Evolutionary conservation across 2,329 filamentous ascomycete genomes (phyloP), one percentile per base, ranked within the genome.

Genomic region (Penicillium verrucosum): DNA sequence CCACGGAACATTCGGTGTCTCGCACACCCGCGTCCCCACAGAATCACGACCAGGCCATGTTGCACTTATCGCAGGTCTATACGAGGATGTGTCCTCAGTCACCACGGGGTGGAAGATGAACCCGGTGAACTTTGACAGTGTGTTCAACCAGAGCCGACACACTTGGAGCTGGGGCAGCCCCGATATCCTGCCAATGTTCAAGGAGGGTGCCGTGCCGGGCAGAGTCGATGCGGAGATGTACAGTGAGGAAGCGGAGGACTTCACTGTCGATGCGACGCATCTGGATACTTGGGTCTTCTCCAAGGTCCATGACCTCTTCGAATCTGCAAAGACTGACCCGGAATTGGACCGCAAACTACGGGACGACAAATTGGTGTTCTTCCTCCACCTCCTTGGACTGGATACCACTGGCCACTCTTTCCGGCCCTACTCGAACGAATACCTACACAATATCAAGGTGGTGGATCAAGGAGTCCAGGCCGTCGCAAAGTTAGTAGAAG

Each of bases 101-200:
- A 96, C 89, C 30, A 99, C 95, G 1, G 94, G 94, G 16, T 99
- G 94, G 94, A 97, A 99, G 77, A 79, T 97, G 65, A 99, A 99
- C 71, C 94, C 94, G 0, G 94, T 99, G 69, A 89, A 97, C 71
- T 99, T 99, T 69, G 94, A 99, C 77, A 97, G 93, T 69, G 92
- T 99, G 11, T 99, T 99, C 83, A 99, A 99, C 73, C 86, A 90
- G 60, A 97, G 93, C 71, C 82, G 88, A 44, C 95, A 99, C 76
- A 99, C 95, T 8, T 99, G 94, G 94, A 96, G 92, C 74, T 99
- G 94, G 94, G 94, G 94, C 2, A 97, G 92, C 70, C 94, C 94
- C 1, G 94, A 99, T 75, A 99, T 99, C 68, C 77, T 99, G 63
- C 90, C 90, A 53, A 99, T 99, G 94, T 99, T 99, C 71, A 87